phyloP scores from a whole-genome alignment of 1,284 basidiomycete genomes.

The Tilletia indica region DNA sequence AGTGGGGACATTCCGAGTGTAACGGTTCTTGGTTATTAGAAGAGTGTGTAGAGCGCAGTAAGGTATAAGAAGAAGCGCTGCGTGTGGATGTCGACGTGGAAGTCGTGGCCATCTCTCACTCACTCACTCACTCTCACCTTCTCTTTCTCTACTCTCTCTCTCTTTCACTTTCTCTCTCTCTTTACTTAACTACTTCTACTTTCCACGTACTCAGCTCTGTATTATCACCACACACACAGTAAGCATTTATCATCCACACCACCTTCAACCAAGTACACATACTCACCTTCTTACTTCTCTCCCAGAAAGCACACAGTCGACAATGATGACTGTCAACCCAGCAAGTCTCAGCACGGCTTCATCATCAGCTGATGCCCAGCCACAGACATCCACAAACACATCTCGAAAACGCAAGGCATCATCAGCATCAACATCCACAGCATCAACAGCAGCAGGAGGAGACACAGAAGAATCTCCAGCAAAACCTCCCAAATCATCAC shows the following conservation, averaged over 20 bases:
- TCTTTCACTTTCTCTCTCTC: not conserved
- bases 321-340: constrained; percentile 14
- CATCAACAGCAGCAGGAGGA: not conserved
- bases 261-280: not conserved
- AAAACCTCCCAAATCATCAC: constrained; percentile 7
- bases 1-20: too few relatives aligned
- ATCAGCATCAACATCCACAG: not conserved
- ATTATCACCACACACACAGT: not conserved
- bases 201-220: not conserved
- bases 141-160: not conserved
- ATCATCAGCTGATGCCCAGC: not conserved
- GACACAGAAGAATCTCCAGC: not conserved
- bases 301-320: not conserved
- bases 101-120: not conserved
- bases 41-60: not conserved
- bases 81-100: constrained; percentile 2
- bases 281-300: not conserved
- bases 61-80: not conserved
- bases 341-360: not conserved
- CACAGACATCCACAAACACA: not conserved
- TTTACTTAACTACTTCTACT: not conserved
- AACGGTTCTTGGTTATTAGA: not conserved
- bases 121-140: not conserved
- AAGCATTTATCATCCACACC: not conserved
- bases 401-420: not conserved